Evolutionary conservation across 2,329 filamentous ascomycete genomes (phyloP).

Genomic region (Colletotrichum coccodes): DNA sequence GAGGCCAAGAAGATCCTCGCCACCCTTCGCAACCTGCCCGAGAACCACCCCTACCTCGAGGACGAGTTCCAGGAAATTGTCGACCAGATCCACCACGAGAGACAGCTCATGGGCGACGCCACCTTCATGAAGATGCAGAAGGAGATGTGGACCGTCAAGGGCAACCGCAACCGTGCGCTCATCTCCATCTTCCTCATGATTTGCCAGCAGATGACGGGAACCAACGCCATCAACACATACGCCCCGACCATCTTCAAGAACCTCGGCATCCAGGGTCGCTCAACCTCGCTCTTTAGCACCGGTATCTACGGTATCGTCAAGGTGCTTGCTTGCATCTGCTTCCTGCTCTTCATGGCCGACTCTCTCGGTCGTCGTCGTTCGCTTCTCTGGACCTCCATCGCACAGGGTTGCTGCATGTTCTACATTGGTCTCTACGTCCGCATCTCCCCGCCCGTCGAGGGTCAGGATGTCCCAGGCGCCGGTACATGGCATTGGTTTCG

Average conservation of each 20-base stretch:
- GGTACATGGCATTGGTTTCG: slow-evolving; percentile 73
- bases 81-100: slow-evolving; percentile 66
- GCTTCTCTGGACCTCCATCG: slow-evolving; percentile 70
- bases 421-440: slow-evolving; percentile 75
- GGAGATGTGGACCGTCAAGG: slow-evolving; percentile 68
- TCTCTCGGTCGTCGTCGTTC: slow-evolving; percentile 66
- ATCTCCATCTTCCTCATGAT: slow-evolving; percentile 67
- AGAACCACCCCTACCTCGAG: slow-evolving; percentile 63
- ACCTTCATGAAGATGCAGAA: slow-evolving; percentile 63
- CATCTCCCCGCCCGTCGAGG: slow-evolving; percentile 61
- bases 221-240: slow-evolving; percentile 50
- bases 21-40: slow-evolving; percentile 63
- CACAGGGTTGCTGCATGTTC: slow-evolving; percentile 70
- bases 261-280: slow-evolving; percentile 53
- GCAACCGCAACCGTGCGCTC: slow-evolving; percentile 67
- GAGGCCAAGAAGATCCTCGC: slow-evolving; percentile 65
- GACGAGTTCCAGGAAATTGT: slow-evolving; percentile 66
- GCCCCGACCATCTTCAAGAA: slow-evolving; percentile 46
- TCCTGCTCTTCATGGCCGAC: slow-evolving; percentile 70
- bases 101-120: slow-evolving; percentile 57
- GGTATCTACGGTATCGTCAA: slow-evolving; percentile 73
- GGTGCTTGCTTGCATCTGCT: slow-evolving; percentile 65
- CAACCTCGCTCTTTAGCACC: slow-evolving; percentile 67
- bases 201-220: slow-evolving; percentile 73
- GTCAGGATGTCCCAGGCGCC: slow-evolving; percentile 62